Conservation (phyloP, 305 asterid species). For the Plantago rigida region DNA sequence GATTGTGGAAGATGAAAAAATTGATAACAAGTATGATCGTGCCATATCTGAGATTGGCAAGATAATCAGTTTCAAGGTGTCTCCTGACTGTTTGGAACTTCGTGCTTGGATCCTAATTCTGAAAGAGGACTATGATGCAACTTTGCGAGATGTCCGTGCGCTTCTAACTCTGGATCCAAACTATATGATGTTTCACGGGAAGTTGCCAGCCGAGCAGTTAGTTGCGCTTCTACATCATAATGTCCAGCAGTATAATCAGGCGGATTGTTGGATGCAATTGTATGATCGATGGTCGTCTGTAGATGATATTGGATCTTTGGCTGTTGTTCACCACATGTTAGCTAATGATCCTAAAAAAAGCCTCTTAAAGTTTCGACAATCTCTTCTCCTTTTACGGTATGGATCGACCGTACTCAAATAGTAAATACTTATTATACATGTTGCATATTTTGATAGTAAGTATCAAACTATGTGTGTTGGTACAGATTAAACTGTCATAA, state of each 20-base stretch:
- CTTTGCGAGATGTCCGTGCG: conserved; percentile 69
- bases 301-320: conserved; percentile 90
- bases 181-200: conserved; percentile 62
- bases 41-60: conserved; percentile 74
- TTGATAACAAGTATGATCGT: conserved; percentile 19
- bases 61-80: conserved; percentile 68
- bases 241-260: conserved; percentile 48
- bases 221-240: conserved; percentile 42
- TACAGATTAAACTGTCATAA: conserved; percentile 59
- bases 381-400: conserved; percentile 60
- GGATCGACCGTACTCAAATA: neutral
- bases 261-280: conserved; percentile 95
- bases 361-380: conserved; percentile 52
- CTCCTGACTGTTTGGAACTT: conserved; percentile 87
- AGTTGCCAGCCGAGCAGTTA: conserved; percentile 42
- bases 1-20: conserved; percentile 36
- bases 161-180: conserved; percentile 67
- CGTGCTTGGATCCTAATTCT: conserved; percentile 84
- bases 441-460: neutral
- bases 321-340: conserved; percentile 93
- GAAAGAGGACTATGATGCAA: conserved; percentile 62
- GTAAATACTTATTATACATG: neutral
- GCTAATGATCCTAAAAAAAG: conserved; percentile 61
- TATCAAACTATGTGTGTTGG: conserved; percentile 13
- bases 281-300: conserved; percentile 87